A percentile compares a stretch with the other conserved stretches of the same genome.
phyloP scores from a whole-genome alignment of 441 rosid genomes.

The Adansonia grandidieri region DNA sequence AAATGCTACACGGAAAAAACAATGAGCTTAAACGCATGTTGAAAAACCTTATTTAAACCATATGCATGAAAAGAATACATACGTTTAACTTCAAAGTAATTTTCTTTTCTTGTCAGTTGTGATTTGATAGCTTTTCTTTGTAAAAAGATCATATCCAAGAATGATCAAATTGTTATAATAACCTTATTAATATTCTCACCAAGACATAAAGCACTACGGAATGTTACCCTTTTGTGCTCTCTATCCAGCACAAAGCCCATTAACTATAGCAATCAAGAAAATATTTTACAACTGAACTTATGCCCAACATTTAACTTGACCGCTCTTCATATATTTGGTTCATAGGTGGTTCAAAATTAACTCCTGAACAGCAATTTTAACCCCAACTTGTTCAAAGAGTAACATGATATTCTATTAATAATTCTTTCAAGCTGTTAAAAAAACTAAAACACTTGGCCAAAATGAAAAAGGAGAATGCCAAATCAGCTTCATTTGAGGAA shows the following conservation, averaged over 20 bases:
- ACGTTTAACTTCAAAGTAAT: not conserved
- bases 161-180: not conserved
- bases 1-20: not conserved
- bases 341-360: not conserved
- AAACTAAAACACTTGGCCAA: not conserved
- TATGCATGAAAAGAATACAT: not conserved
- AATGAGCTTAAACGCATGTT: not conserved
- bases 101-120: not conserved
- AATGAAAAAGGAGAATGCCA: not conserved
- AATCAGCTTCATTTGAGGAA: not conserved
- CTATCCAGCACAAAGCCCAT: not conserved
- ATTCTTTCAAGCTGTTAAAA: not conserved
- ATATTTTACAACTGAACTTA: not conserved
- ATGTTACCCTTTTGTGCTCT: not conserved
- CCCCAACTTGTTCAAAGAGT: not conserved
- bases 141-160: not conserved
- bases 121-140: not conserved
- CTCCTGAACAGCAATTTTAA: not conserved
- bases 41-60: not conserved
- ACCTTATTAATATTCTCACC: not conserved
- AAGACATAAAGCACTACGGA: not conserved
- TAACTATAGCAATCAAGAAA: not conserved
- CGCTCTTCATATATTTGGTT: not conserved
- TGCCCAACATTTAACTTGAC: not conserved
- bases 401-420: not conserved